Evolutionary conservation across 306 rosid genomes (phyloP).

Genomic region (Vigna unguiculata): DNA sequence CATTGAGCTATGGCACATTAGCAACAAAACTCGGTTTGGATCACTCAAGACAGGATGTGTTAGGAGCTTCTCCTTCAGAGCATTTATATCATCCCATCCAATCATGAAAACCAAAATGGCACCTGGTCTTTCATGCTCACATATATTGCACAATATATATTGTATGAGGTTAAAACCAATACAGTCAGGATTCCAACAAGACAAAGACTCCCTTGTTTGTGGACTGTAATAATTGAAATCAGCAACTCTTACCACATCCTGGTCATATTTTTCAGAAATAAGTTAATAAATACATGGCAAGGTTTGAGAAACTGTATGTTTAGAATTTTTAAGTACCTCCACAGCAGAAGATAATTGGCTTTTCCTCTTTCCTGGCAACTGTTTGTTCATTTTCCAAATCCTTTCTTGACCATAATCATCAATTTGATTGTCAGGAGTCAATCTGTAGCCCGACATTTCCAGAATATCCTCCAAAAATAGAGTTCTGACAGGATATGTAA

Average conservation of each 20-base stretch:
- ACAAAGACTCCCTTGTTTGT: slow-evolving; percentile 83
- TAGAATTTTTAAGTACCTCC: slow-evolving; percentile 61
- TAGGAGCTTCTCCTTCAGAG: slow-evolving; percentile 84
- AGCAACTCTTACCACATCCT: slow-evolving; percentile 84
- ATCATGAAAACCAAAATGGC: slow-evolving; percentile 96
- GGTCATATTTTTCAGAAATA: slow-evolving; percentile 43
- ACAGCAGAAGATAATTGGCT: slow-evolving; percentile 88
- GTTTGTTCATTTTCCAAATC: slow-evolving; percentile 90
- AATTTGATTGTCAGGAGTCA: slow-evolving; percentile 84
- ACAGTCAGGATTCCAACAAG: slow-evolving; percentile 93
- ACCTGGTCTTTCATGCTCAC: slow-evolving; percentile 82
- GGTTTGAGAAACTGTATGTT: slow-evolving; percentile 14
- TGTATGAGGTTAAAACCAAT: slow-evolving; percentile 89
- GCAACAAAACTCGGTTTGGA: slow-evolving; percentile 70
- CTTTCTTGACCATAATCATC: slow-evolving; percentile 97
- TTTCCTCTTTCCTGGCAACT: slow-evolving; percentile 93
- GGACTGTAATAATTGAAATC: slow-evolving; percentile 70
- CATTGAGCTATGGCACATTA: slow-evolving; percentile 94
- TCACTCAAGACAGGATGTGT: slow-evolving; percentile 80
- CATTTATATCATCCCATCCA: slow-evolving; percentile 96
- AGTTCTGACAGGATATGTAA: slow-evolving; percentile 80
- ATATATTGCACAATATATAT: slow-evolving; percentile 73
- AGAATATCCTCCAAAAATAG: slow-evolving; percentile 88
- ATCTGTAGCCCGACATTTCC: slow-evolving; percentile 73
- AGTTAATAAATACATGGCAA: slow-evolving; percentile 1